Percentiles rank a stretch among this genome's conserved stretches.
phyloP scores from a whole-genome alignment of 192 early-diverging fungal genomes.

The Phlyctochytrium planicorne region DNA sequence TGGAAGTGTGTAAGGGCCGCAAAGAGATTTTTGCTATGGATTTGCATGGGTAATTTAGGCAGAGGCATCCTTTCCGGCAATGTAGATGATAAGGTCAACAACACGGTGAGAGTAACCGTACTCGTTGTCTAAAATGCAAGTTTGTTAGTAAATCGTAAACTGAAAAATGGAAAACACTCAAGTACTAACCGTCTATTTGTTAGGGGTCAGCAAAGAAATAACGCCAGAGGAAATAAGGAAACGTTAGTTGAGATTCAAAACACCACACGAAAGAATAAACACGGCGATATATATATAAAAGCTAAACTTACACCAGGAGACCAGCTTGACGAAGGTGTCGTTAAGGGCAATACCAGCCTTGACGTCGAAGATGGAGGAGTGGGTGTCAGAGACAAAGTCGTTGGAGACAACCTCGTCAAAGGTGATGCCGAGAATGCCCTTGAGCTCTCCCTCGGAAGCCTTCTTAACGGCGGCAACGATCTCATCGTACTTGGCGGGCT shows the following conservation, averaged over 20 bases:
- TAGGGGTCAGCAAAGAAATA: too few relatives aligned
- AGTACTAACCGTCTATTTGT: too few relatives aligned
- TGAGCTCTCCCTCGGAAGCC: constrained; percentile 74
- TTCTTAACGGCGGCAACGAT: constrained; percentile 88
- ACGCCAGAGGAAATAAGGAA: too few relatives aligned
- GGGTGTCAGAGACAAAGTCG: constrained; percentile 90
- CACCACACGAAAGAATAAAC: too few relatives aligned
- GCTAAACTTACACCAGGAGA: constrained; percentile 81
- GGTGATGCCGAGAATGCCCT: constrained; percentile 91
- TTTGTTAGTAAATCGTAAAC: too few relatives aligned
- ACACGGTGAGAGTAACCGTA: constrained; percentile 90
- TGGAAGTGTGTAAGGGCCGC: too few relatives aligned
- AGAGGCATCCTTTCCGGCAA: constrained; percentile 44
- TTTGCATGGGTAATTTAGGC: too few relatives aligned
- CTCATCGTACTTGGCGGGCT: constrained; percentile 86
- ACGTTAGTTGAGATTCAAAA: too few relatives aligned
- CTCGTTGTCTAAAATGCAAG: too few relatives aligned
- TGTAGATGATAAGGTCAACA: constrained; percentile 80
- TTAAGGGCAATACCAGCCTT: constrained; percentile 94
- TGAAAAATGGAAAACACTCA: not conserved
- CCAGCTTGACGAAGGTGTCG: constrained; percentile 94
- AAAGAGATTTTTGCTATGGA: too few relatives aligned
- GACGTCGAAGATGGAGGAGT: constrained; percentile 93
- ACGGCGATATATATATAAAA: too few relatives aligned
- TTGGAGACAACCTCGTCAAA: constrained; percentile 93